These are phyloP conservation scores for Phaeosphaeriaceae sp. DNA, from an alignment of 2,329 filamentous ascomycete species.

Conservation along the genomic window DNA sequence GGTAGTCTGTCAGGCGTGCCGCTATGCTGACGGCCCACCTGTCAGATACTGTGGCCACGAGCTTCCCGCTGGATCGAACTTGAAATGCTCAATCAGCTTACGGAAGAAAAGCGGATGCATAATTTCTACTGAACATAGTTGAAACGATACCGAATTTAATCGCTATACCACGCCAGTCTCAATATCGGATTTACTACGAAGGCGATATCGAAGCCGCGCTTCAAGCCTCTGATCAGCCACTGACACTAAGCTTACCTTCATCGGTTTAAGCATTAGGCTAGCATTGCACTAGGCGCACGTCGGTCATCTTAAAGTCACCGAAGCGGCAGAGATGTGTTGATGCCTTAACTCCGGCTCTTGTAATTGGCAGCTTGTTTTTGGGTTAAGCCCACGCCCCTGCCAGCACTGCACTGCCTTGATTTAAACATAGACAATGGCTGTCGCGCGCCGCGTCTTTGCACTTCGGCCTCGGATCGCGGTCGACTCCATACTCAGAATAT, in stretches of 20 bases:
- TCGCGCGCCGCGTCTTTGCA: neutral
- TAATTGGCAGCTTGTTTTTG: neutral
- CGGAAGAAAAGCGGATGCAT: no score
- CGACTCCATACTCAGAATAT: no score
- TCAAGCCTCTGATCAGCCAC: neutral
- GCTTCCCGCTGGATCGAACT: neutral
- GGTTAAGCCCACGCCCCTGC: neutral
- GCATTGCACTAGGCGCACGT: neutral
- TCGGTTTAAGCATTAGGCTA: neutral
- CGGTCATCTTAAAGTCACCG: constrained; percentile 2
- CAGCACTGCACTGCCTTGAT: constrained; percentile 11
- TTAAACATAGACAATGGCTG: constrained; percentile 5
- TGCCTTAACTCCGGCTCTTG: neutral
- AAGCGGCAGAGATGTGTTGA: neutral
- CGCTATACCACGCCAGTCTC: no score
- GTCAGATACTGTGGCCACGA: no score
- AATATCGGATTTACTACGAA: no score
- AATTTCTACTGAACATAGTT: no score
- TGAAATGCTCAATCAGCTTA: no score
- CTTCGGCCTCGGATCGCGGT: neutral
- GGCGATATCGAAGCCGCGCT: neutral
- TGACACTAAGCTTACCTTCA: neutral
- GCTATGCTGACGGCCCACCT: neutral
- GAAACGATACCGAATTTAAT: no score
- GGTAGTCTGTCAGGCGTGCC: neutral